Percentiles rank a stretch among this genome's conserved stretches.
These are phyloP conservation scores for Euphorbia celastroides DNA, from an alignment of 441 rosid species.

Conservation along the genomic window DNA sequence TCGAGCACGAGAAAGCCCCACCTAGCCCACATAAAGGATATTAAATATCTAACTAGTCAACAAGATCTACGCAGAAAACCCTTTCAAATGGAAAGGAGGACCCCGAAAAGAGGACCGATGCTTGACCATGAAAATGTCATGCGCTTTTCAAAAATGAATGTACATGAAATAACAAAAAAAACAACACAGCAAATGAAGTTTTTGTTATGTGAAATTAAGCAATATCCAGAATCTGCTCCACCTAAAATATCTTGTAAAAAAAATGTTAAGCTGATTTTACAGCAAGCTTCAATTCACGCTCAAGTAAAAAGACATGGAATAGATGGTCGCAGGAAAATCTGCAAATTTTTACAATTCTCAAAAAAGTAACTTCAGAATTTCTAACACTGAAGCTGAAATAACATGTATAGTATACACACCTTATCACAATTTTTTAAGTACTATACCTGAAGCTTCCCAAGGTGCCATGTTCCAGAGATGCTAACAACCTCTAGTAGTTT, in stretches of 20 bases:
- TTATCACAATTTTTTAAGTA: not conserved
- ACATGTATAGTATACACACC: not conserved
- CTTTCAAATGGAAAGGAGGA: slow-evolving; percentile 1
- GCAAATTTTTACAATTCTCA: not conserved
- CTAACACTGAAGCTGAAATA: not conserved
- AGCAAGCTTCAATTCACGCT: not conserved
- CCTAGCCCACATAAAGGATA: slow-evolving; percentile 39
- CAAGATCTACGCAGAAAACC: not conserved
- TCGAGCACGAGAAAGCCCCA: slow-evolving; percentile 94
- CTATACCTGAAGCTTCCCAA: slow-evolving; percentile 92
- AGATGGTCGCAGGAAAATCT: not conserved
- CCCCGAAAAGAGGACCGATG: no score
- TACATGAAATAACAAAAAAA: not conserved
- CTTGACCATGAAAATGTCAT: not conserved
- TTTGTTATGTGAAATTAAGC: not conserved
- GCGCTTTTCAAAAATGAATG: not conserved
- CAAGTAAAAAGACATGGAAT: not conserved
- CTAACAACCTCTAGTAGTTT: slow-evolving; percentile 90
- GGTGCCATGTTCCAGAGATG: slow-evolving; percentile 99
- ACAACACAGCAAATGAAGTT: not conserved
- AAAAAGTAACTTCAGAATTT: slow-evolving; percentile 1
- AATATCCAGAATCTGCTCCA: not conserved
- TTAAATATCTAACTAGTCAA: slow-evolving; percentile 10
- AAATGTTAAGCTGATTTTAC: not conserved
- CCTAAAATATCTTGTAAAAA: not conserved